phyloP scores from a whole-genome alignment of 2,329 filamentous ascomycete species.

The Calonectria fujianensis region DNA sequence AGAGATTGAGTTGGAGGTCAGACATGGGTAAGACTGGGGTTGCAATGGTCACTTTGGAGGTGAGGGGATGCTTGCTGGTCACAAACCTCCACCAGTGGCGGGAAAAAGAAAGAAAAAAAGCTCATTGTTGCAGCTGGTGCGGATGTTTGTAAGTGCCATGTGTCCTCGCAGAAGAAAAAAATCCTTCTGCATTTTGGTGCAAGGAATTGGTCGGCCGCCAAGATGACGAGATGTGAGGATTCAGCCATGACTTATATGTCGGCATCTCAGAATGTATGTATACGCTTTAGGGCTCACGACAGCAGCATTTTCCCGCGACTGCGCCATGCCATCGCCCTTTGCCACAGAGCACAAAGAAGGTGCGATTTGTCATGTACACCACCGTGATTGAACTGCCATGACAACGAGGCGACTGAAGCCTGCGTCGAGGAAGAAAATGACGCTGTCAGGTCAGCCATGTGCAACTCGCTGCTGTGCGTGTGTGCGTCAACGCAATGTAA shows the following conservation, averaged over 20 bases:
- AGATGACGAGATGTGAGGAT: not conserved
- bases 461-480: conserved; percentile 11
- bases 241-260: not conserved
- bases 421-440: conserved; percentile 13
- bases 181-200: not conserved
- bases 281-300: conserved; percentile 9
- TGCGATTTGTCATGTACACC: not conserved
- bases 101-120: conserved; percentile 32
- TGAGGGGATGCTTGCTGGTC: conserved; percentile 29
- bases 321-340: not conserved
- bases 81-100: conserved; percentile 29
- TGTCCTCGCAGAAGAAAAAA: conserved; percentile 23
- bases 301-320: not conserved
- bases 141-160: conserved; percentile 34
- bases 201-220: conserved; percentile 22
- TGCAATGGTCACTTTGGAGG: conserved; percentile 26
- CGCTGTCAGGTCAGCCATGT: conserved; percentile 14
- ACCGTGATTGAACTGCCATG: not conserved
- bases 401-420: conserved; percentile 22
- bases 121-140: conserved; percentile 29
- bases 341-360: not conserved
- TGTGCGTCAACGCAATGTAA: conserved; percentile 17
- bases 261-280: not conserved
- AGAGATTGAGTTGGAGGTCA: conserved; percentile 30
- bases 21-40: conserved; percentile 38